Percentiles rank a stretch among this genome's conserved stretches.
phyloP scores from a whole-genome alignment of 2,329 filamentous ascomycete species.

The Aureobasidium sp. region DNA sequence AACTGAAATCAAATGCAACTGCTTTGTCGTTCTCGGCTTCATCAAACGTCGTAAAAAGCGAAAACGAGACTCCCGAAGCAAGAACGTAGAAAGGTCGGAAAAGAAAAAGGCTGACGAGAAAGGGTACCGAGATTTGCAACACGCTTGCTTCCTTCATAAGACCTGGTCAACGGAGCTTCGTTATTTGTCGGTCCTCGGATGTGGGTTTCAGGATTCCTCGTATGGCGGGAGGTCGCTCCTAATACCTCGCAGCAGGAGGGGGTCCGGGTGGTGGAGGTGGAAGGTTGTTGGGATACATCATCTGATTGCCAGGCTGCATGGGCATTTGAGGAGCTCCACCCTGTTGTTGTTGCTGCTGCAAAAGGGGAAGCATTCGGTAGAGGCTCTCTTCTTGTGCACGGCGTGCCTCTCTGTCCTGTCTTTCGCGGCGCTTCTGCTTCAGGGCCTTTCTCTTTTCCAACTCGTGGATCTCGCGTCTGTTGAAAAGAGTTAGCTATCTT shows the following conservation, averaged over 20 bases:
- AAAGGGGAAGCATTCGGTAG: background rate
- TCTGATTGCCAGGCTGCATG: conserved; percentile 1
- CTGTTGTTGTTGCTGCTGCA: conserved; percentile 1
- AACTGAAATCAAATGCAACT: background rate
- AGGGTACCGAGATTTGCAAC: background rate
- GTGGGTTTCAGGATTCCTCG: conserved; percentile 7
- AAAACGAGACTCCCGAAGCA: background rate
- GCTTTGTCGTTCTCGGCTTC: background rate
- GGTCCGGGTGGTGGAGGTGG: conserved; percentile 9
- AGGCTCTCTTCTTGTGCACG: conserved; percentile 1
- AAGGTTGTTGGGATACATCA: conserved; percentile 3
- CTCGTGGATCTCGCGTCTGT: conserved; percentile 37
- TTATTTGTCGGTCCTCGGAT: background rate
- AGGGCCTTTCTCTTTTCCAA: conserved; percentile 38
- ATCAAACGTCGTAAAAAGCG: background rate
- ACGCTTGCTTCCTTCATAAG: background rate
- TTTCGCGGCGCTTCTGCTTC: conserved; percentile 19
- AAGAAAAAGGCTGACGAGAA: background rate
- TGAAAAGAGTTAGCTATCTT: background rate
- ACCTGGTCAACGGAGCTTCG: background rate
- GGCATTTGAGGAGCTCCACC: background rate
- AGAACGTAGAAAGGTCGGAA: background rate
- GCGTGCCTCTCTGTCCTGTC: background rate
- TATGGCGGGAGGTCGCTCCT: conserved; percentile 8
- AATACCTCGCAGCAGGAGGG: conserved; percentile 9